These are phyloP conservation scores for Chrysoporthe deuterocubensis DNA, from an alignment of 2,329 filamentous ascomycete species.

Conservation along the genomic window DNA sequence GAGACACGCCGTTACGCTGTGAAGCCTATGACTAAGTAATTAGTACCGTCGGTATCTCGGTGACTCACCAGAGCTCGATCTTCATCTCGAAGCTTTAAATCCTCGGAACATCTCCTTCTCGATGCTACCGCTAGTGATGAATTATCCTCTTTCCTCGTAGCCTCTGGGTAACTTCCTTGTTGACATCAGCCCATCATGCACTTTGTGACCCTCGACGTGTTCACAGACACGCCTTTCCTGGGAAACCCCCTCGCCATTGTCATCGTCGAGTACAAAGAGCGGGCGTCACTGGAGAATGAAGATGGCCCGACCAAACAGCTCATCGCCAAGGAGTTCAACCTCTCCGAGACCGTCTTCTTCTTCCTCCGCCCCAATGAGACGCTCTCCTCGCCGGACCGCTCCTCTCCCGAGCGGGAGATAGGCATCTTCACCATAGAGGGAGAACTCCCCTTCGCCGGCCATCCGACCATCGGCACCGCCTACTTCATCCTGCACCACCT, in stretches of 20 bases:
- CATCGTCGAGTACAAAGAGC: constrained; percentile 48
- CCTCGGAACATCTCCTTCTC: too few species aligned
- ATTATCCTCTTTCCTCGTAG: neutral
- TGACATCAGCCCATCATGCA: constrained; percentile 37
- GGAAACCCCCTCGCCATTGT: constrained; percentile 68
- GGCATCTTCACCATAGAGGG: constrained; percentile 61
- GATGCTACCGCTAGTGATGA: too few species aligned
- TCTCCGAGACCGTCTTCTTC: constrained; percentile 67
- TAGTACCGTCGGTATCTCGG: neutral
- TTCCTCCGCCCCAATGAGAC: constrained; percentile 47
- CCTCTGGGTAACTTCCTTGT: neutral
- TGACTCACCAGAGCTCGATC: neutral
- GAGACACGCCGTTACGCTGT: too few species aligned
- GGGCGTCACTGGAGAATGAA: constrained; percentile 48
- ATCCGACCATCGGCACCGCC: constrained; percentile 63
- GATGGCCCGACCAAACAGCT: constrained; percentile 53
- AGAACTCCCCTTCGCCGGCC: constrained; percentile 66
- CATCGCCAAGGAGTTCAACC: constrained; percentile 66
- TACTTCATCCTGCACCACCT: constrained; percentile 49
- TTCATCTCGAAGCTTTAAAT: too few species aligned
- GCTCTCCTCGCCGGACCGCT: constrained; percentile 30
- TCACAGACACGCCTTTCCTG: constrained; percentile 53
- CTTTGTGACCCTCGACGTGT: constrained; percentile 62
- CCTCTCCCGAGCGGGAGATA: constrained; percentile 46
- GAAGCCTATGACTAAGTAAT: too few species aligned